Base-by-base conservation (phyloP, 2,329 filamentous ascomycete species). In the Cladosporium sp. region DNA sequence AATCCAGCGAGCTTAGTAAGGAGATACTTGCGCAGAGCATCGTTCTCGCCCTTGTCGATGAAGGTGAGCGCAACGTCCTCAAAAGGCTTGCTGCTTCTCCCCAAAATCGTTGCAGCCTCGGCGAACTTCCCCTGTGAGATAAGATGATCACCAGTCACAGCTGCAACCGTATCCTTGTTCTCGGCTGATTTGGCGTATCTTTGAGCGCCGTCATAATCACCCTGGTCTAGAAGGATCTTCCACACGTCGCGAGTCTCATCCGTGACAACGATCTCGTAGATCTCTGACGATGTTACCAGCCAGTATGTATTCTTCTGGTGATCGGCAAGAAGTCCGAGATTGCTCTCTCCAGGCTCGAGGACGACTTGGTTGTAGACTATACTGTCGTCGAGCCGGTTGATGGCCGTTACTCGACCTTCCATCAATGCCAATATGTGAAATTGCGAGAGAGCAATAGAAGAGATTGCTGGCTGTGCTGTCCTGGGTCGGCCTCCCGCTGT, bases 221-320 rank as follows among this genome's bases (percentile, higher is more conserved):
- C 90, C 70, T 90, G 86, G 73, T 91, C 87, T 66, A 97, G 85
- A 87, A 98, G 91, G 62, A 98, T 92, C 75, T 92, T 92, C 95
- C 95, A 99, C 18, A 98, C 88, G 76, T 98, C 92, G 71, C 95
- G 84, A 71, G 93, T 92, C 77, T 99, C 95, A 65, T 98, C 92
- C 54, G 89, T 90, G 14, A 94, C 90, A 14, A 95, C 91, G 66
- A 99, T 90, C 79, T 99, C 95, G 72, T 93, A 97, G 60, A 99
- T 97, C 74, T 96, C 93, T 65, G 92, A 86, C 0, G 87, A 86
- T 0, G 94, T 98, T 75, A 98, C 96, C 2, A 99, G 85, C 95
- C 96, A 99, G 76, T 94, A 97, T 0, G 95, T 99, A 74, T 94
- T 96, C 82, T 97, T 97, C 77, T 95, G 94, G 68, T 91, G 86